Base-by-base conservation (phyloP, 1,139 yeast species). In the Groenewaldozyma sp. region DNA sequence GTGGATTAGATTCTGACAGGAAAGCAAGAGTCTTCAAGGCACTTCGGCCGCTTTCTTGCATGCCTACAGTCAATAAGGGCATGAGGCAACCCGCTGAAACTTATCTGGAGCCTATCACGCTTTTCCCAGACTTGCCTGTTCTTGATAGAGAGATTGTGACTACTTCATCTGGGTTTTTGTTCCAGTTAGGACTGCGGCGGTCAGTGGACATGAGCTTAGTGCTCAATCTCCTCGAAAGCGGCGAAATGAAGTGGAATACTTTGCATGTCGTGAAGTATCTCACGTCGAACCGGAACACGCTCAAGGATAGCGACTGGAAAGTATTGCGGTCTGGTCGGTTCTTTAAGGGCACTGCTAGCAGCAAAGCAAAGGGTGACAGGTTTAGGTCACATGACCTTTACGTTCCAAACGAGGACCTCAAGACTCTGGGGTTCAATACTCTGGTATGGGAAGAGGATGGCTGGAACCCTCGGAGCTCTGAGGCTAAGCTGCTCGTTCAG, bases 151-250 rank as follows among this genome's bases (percentile, higher is more conserved):
- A 50, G 3, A 44, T 48, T 7, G 41, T 59, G 26, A 44, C 53
- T 1, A 57, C 57, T 2, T 52, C 60, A 13, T 47, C 50, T 22
- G 44, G 44, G 20, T 55, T 65, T 45, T 50, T 65, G 27, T 45
- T 51, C 11, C 51, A 48, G 10, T 40, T 65, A 3, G 68, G 68
- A 1, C 50, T 65, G 20, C 56, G 70, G 24, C 62, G 58, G 44
- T 62, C 69, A 2, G 62, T 65, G 10, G 68, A 65, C 39, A 58
- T 65, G 55, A 55, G 55, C n/a, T 55, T 60, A 41, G 67, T 65
- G 7, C 48, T 65, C 39, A 52, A 60, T 24, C 52, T 59, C 7
- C 42, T 65, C 14, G 58, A 60, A 34, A 28, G 18, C n/a, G 52
- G 47, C 22, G 52, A 51, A 7, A 38, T 63, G 11, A 50, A 55